A percentile compares a stretch with the other conserved stretches of the same genome.
Evolutionary conservation across 1,284 basidiomycete species (phyloP).

Genomic region (Psilocybe mexicana): DNA sequence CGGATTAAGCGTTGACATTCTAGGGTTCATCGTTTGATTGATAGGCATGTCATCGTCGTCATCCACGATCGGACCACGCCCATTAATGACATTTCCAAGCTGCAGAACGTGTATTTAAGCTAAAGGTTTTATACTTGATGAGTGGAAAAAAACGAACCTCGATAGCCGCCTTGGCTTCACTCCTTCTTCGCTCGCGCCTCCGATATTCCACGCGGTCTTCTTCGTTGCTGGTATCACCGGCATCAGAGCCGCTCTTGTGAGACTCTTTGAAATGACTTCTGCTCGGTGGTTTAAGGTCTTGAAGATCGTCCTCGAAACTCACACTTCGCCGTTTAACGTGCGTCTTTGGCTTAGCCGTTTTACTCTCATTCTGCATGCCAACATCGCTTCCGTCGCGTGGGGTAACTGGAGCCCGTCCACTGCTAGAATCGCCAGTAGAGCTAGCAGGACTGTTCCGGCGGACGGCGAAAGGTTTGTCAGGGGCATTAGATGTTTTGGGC

Average conservation of each 20-base stretch:
- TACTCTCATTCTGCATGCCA: constrained; percentile 23
- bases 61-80: constrained; percentile 57
- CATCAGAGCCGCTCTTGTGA: constrained; percentile 29
- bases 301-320: constrained; percentile 51
- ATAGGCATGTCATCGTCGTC: constrained; percentile 53
- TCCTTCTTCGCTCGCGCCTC: constrained; percentile 66
- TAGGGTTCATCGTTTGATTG: constrained; percentile 40
- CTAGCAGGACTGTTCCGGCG: constrained; percentile 69
- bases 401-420: constrained; percentile 67
- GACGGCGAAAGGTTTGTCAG: constrained; percentile 52
- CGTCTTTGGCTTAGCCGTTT: constrained; percentile 15
- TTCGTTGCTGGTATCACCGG: constrained; percentile 21
- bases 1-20: constrained; percentile 47
- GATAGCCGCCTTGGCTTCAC: constrained; percentile 76
- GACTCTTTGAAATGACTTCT: constrained; percentile 26
- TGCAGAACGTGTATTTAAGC: constrained; percentile 28
- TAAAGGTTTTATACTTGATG: constrained; percentile 9
- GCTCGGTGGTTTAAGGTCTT: constrained; percentile 21
- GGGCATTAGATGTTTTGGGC: constrained; percentile 23
- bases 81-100: constrained; percentile 82
- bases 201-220: constrained; percentile 42
- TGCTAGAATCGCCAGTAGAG: constrained; percentile 78
- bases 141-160: constrained; percentile 52
- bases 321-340: constrained; percentile 56
- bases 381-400: constrained; percentile 75